These are phyloP conservation scores for Marasmius sp. DNA, from an alignment of 1,284 basidiomycete species.

Conservation along the genomic window DNA sequence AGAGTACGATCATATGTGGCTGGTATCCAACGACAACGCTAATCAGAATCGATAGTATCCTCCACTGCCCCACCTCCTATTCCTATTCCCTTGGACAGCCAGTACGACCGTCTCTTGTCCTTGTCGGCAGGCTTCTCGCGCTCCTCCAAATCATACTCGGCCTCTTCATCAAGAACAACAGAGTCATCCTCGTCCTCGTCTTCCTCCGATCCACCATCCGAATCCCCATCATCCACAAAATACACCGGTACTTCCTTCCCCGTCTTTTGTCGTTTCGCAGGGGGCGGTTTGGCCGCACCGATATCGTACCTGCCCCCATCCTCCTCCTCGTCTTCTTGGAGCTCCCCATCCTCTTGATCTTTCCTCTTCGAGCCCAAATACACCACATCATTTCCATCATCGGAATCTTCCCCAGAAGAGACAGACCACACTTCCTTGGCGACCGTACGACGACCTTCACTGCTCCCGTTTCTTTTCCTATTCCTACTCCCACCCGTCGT, in stretches of 20 bases:
- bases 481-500: not conserved
- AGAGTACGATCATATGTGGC: not conserved
- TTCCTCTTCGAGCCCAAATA: not conserved
- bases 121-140: constrained; percentile 10
- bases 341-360: constrained; percentile 6
- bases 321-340: constrained; percentile 31
- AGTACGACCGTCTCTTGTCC: constrained; percentile 40
- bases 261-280: constrained; percentile 28
- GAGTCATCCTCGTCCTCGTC: constrained; percentile 43
- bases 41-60: constrained; percentile 1
- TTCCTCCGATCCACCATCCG: constrained; percentile 48
- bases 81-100: constrained; percentile 44
- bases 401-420: constrained; percentile 4
- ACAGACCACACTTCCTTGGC: not conserved
- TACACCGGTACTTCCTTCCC: not conserved
- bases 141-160: constrained; percentile 29
- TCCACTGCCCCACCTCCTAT: constrained; percentile 15
- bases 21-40: not conserved
- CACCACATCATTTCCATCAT: not conserved
- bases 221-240: constrained; percentile 13
- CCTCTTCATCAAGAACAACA: constrained; percentile 28
- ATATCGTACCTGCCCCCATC: constrained; percentile 58
- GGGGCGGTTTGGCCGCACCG: constrained; percentile 39
- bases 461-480: not conserved
- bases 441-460: not conserved